Evolutionary conservation across 2,329 filamentous ascomycete species (phyloP), one percentile per base, ranked within the genome.

Genomic region (Tolypocladium paradoxum): DNA sequence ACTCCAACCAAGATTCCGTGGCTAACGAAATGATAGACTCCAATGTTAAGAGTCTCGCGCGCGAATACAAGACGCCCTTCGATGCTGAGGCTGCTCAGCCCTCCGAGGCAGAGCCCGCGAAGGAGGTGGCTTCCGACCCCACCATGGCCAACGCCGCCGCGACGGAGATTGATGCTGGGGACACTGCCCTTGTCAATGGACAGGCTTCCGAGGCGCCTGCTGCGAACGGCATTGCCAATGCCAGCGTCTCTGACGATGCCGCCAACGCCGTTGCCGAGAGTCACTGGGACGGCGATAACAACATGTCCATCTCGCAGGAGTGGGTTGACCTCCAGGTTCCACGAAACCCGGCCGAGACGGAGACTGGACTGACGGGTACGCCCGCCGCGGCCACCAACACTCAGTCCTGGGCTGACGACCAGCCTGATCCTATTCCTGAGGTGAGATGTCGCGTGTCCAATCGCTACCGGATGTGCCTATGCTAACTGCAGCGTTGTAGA

Each of bases 401-500:
- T 33, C 83, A 86, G 64, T 90, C 84, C 62, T 95, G 88, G 88
- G 88, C 88, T 29, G 90, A 95, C 62, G 88, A 93, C 56, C 81
- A 87, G 61, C 81, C 85, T 20, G 81, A 83, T 55, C 68, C 67
- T 53, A 67, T 67, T 37, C 59, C 68, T 33, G 71, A 75, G 64
- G 75, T 79, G 65, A 60, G 72, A 63, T 27, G 6, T 29, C 40
- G 45, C 36, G 54, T 45, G 24, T 7, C 27, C 36, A 48, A 5
- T 20, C 47, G 20, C 22, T 40, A 33, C 37, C 14, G 9, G 5
- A 20, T 48, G 31, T 12, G 11, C 36, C 31, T 12, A 20, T 27
- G 43, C 54, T 60, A 33, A 60, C 46, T 12, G 8, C n/a, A 20
- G 3, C 16, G 20, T 20, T 43, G 34, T 48, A 64, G 57, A 56